Base-by-base conservation (phyloP, 2,329 filamentous ascomycete genomes). In the Stachybotrys chartarum region DNA sequence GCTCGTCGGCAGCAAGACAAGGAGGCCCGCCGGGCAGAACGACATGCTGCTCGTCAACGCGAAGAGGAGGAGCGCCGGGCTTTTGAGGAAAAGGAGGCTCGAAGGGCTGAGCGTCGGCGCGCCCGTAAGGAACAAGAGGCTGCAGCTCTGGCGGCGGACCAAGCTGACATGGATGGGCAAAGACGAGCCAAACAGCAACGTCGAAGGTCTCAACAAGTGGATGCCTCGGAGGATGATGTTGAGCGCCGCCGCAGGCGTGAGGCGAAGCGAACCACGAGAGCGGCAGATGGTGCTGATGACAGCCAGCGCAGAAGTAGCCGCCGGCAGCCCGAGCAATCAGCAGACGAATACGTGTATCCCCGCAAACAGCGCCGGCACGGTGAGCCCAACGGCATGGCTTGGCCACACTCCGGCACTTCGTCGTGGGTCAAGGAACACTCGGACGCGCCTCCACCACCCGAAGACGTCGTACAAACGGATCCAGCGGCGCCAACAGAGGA, bases 401-500 rank as follows among this genome's bases (percentile, higher is more conserved):
- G 83, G 83, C 83, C 83, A 17, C 80, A 85, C 64, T 84, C 80
- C 7, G 83, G 83, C 30, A 86, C 83, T 0, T 82, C 80, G 8
- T 85, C 82, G 0, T 86, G 84, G 84, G 83, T 86, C 5, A 85
- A 85, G 67, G 82, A 86, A 12, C 78, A 84, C 61, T 81, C 79
- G 2, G 83, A 85, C 60, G 82, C 82, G 3, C 81, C 81, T 1
- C 81, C 82, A 3, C 82, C 83, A 2, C 81, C 80, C 1, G 75
- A 76, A 0, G 72, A 72, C 45, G 61, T 62, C 49, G 70, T 68
- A 16, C 65, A 65, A 18, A 60, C 61, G 18, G 68, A 64, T n/a
- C 71, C 72, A 12, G 71, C 68, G 1, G 68, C 66, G 16, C 70
- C 69, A 50, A 65, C 65, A 4, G 75, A 78, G 10, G 76, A 79